Percentiles rank a stretch among this genome's conserved stretches.
Evolutionary conservation across 441 rosid species (phyloP).

Genomic region (Populus hybrid): DNA sequence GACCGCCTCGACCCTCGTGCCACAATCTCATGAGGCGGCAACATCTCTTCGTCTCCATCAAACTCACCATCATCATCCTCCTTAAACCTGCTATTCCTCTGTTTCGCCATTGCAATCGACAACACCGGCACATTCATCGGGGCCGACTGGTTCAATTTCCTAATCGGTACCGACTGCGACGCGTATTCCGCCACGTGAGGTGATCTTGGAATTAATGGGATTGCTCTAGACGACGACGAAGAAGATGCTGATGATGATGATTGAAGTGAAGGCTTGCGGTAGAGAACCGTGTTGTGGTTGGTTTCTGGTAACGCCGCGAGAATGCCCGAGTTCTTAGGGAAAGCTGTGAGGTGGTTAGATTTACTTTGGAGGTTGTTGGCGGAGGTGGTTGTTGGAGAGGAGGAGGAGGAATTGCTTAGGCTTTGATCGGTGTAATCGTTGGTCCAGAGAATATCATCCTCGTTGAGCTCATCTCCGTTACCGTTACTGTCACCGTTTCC

Average conservation of each 20-base stretch:
- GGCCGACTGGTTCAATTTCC: slow-evolving; percentile 44
- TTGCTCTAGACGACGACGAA: slow-evolving; percentile 18
- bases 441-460: slow-evolving; percentile 49
- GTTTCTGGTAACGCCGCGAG: slow-evolving; percentile 36
- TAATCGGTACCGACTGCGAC: slow-evolving; percentile 21
- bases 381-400: background rate
- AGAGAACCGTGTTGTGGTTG: slow-evolving; percentile 20
- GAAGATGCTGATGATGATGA: slow-evolving; percentile 13
- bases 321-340: slow-evolving; percentile 34
- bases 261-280: slow-evolving; percentile 27
- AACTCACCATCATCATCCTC: slow-evolving; percentile 26
- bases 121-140: slow-evolving; percentile 47
- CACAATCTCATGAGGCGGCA: slow-evolving; percentile 80
- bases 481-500: background rate
- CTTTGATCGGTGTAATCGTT: slow-evolving; percentile 25
- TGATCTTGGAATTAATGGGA: slow-evolving; percentile 29
- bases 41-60: slow-evolving; percentile 42
- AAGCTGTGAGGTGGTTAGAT: slow-evolving; percentile 11
- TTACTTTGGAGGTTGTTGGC: background rate
- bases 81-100: slow-evolving; percentile 31
- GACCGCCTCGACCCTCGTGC: slow-evolving; percentile 45
- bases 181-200: slow-evolving; percentile 20
- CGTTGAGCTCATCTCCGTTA: slow-evolving; percentile 39
- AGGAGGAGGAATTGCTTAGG: background rate
- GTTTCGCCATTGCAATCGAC: slow-evolving; percentile 35